Percentiles rank a stretch among this genome's conserved stretches.
Evolutionary conservation across 331 rosid species (phyloP).

Genomic region (Arachis monticola): DNA sequence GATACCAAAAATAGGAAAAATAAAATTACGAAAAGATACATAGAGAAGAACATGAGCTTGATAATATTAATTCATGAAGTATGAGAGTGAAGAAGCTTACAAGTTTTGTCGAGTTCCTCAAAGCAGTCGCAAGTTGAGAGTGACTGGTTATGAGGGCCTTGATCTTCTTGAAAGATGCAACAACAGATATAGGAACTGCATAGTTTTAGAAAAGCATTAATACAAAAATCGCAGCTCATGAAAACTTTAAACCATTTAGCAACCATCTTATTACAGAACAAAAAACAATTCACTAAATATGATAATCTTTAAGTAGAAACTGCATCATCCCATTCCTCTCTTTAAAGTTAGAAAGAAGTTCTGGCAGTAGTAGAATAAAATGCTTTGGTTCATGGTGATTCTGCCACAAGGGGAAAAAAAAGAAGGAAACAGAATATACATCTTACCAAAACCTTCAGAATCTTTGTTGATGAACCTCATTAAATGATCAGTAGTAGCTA

Average conservation of each 20-base stretch:
- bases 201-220: conserved; percentile 39
- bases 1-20: conserved; percentile 26
- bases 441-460: conserved; percentile 90
- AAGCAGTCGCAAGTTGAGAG: conserved; percentile 80
- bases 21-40: conserved; percentile 19
- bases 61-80: conserved; percentile 26
- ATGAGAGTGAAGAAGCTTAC: conserved; percentile 56
- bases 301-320: conserved; percentile 24
- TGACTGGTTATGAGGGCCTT: conserved; percentile 76
- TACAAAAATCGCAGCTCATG: conserved; percentile 28
- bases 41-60: neutral
- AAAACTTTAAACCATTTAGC: conserved; percentile 28
- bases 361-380: conserved; percentile 32
- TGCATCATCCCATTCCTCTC: conserved; percentile 27
- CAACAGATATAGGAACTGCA: conserved; percentile 91
- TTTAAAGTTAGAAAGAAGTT: conserved; percentile 4
- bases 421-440: conserved; percentile 28
- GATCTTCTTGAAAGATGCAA: conserved; percentile 98
- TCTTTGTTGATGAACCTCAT: conserved; percentile 96
- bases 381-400: conserved; percentile 8
- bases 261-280: conserved; percentile 33
- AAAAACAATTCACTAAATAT: conserved; percentile 17
- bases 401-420: neutral
- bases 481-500: conserved; percentile 97
- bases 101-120: conserved; percentile 88